A percentile compares a stretch with the other conserved stretches of the same genome.
Evolutionary conservation across 306 rosid species (phyloP).

Genomic region (Sphenostylis stenocarpa): DNA sequence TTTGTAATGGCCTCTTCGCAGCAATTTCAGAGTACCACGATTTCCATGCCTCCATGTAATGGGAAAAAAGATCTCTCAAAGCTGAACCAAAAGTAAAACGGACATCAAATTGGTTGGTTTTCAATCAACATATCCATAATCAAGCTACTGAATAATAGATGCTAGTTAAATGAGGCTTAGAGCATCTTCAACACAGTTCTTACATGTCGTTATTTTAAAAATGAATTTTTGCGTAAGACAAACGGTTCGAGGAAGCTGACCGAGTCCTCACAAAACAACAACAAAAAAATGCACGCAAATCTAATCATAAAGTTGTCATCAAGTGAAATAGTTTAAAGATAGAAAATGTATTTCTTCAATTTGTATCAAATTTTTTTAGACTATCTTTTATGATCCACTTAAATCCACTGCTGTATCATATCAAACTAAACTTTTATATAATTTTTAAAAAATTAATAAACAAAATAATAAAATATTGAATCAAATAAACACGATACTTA

Average conservation of each 20-base stretch:
- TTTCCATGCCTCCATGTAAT: slow-evolving; percentile 90
- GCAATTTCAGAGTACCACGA: slow-evolving; percentile 83
- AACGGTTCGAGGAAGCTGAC: not conserved
- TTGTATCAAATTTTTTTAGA: no score
- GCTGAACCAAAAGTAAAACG: slow-evolving; percentile 48
- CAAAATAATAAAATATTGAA: no score
- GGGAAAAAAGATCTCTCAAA: slow-evolving; percentile 77
- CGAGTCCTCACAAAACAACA: not conserved
- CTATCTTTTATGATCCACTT: no score
- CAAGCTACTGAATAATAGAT: not conserved
- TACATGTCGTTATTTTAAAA: not conserved
- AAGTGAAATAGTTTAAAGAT: no score
- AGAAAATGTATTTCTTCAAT: no score
- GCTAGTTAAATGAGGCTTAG: not conserved
- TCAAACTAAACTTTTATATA: no score
- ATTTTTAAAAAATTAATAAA: no score
- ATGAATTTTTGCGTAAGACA: not conserved
- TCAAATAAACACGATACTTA: no score
- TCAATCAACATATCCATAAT: not conserved
- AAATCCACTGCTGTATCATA: no score
- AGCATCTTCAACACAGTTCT: not conserved
- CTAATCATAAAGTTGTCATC: no score
- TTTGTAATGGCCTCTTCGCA: slow-evolving; percentile 53
- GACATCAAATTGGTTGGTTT: not conserved
- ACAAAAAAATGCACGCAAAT: no score